Evolutionary conservation across 1,139 yeast species (phyloP).

Genomic region (Magnusiomyces suaveolens): DNA sequence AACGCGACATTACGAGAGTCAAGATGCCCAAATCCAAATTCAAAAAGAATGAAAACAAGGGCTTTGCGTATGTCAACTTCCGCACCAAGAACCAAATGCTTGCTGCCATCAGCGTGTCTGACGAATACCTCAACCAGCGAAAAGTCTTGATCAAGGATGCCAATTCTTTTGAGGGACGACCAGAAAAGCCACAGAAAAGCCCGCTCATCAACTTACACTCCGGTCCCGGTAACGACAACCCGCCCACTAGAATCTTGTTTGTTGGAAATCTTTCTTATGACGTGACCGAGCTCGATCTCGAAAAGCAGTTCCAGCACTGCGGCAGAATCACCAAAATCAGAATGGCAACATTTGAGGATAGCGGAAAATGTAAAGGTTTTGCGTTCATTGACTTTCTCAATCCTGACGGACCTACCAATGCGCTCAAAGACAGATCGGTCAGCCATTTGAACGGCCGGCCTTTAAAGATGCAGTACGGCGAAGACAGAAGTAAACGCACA

Average conservation of each 20-base stretch:
- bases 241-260: constrained; percentile 81
- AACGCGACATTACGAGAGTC: constrained; percentile 34
- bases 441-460: constrained; percentile 62
- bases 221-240: constrained; percentile 41
- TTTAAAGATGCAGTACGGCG: constrained; percentile 85
- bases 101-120: constrained; percentile 61
- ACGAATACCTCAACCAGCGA: constrained; percentile 67
- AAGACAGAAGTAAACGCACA: constrained; percentile 77
- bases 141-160: constrained; percentile 77
- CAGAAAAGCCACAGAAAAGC: constrained; percentile 39
- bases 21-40: constrained; percentile 34
- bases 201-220: constrained; percentile 9
- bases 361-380: constrained; percentile 95
- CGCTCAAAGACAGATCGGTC: constrained; percentile 64
- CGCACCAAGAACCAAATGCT: constrained; percentile 51
- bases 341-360: constrained; percentile 95
- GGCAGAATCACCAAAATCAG: constrained; percentile 76
- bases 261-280: constrained; percentile 92
- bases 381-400: constrained; percentile 82
- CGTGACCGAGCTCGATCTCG: constrained; percentile 71
- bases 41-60: constrained; percentile 41
- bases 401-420: constrained; percentile 72
- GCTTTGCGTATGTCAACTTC: constrained; percentile 89
- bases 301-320: constrained; percentile 64
- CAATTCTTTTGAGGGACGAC: constrained; percentile 79